Percentiles rank a stretch among this genome's conserved stretches.
Evolutionary conservation across 1,139 yeast genomes (phyloP).

Genomic region (Arxiozyma slooffiae): DNA sequence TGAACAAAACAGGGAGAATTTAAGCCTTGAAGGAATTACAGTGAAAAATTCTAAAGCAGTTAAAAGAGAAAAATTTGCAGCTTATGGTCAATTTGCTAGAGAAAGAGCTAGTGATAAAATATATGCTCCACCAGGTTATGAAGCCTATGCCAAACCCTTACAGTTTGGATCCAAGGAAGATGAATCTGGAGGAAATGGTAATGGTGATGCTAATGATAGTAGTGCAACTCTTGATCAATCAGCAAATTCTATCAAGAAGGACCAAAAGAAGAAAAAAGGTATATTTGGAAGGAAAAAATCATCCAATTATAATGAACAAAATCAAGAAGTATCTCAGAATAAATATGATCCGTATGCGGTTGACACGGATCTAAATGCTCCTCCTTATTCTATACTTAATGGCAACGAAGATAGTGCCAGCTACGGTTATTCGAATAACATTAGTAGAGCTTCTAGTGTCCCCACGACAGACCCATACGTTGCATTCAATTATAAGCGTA

Average conservation of each 20-base stretch:
- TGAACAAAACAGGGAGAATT: slow-evolving; percentile 42
- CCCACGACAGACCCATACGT: slow-evolving; percentile 7
- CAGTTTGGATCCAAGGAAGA: slow-evolving; percentile 6
- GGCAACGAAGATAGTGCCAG: neutral
- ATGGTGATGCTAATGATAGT: slow-evolving; percentile 12
- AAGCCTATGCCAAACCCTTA: slow-evolving; percentile 18
- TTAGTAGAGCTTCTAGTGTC: neutral
- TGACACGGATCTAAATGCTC: slow-evolving; percentile 7
- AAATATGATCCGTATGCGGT: slow-evolving; percentile 19
- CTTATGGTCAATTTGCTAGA: slow-evolving; percentile 53
- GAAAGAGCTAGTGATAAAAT: slow-evolving; percentile 36
- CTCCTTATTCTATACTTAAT: slow-evolving; percentile 1
- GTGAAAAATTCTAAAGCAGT: slow-evolving; percentile 35
- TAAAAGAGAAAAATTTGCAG: slow-evolving; percentile 52
- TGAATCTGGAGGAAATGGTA: slow-evolving; percentile 19
- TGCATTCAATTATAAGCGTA: slow-evolving; percentile 1
- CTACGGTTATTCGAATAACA: neutral
- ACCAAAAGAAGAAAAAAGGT: slow-evolving; percentile 10
- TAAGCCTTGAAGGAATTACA: slow-evolving; percentile 45
- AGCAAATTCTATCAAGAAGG: slow-evolving; percentile 2
- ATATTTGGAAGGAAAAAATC: slow-evolving; percentile 9
- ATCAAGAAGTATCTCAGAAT: slow-evolving; percentile 1
- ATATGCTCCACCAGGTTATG: slow-evolving; percentile 40
- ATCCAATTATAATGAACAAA: neutral
- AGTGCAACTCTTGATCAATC: slow-evolving; percentile 5